A percentile compares a stretch with the other conserved stretches of the same genome.
Evolutionary conservation across 495 filamentous ascomycete genomes (phyloP).

Genomic region (Penicillium cataractarum): DNA sequence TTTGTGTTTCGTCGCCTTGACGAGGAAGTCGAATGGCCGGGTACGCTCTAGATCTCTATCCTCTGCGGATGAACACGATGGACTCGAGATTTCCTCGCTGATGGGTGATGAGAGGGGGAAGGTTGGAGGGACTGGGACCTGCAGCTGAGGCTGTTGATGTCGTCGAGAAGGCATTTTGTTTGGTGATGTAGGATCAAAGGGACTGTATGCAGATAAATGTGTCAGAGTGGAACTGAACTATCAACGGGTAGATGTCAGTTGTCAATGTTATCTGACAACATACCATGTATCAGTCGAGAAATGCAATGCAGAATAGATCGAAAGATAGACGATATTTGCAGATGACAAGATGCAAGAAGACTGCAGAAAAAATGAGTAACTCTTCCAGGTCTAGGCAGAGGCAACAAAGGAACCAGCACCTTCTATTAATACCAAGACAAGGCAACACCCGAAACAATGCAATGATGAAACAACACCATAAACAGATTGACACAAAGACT

Average conservation of each 20-base stretch:
- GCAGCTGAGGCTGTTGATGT: constrained; percentile 34
- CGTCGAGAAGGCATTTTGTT: constrained; percentile 31
- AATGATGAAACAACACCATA: constrained; percentile 21
- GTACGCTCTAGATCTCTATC: constrained; percentile 34
- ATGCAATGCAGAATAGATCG: constrained; percentile 8
- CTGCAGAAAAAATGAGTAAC: neutral
- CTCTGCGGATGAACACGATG: constrained; percentile 41
- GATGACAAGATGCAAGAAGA: neutral
- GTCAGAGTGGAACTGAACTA: neutral
- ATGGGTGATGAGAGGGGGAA: constrained; percentile 53
- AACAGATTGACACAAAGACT: constrained; percentile 10
- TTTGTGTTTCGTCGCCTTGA: constrained; percentile 35
- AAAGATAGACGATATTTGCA: neutral
- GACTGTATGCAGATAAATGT: neutral
- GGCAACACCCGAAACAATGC: constrained; percentile 29
- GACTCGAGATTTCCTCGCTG: constrained; percentile 46
- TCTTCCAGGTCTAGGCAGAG: neutral
- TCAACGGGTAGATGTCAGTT: neutral
- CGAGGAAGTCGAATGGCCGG: constrained; percentile 36
- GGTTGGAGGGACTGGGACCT: constrained; percentile 35
- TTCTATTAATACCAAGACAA: constrained; percentile 26
- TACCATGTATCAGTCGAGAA: constrained; percentile 20
- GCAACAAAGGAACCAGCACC: constrained; percentile 12
- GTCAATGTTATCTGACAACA: neutral
- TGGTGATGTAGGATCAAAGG: constrained; percentile 1